Conservation (phyloP, 2,329 filamentous ascomycete species). For the Pleochaeta shiraiana region DNA sequence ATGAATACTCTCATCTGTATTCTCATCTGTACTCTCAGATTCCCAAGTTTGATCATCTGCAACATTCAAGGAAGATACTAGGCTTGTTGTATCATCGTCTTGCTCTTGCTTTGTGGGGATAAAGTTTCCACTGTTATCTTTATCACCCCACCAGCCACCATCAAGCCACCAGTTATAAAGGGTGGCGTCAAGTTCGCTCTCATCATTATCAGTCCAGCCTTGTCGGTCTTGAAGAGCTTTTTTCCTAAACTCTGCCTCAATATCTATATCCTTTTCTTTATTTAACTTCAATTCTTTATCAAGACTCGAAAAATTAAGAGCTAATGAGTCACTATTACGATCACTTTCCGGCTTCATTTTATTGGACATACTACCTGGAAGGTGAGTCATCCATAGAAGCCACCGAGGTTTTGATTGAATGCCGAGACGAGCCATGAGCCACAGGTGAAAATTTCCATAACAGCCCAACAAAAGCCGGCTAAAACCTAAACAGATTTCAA, state of each 20-base stretch:
- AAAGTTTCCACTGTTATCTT: conserved; percentile 67
- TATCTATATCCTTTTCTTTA: conserved; percentile 44
- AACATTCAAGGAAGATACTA: conserved; percentile 36
- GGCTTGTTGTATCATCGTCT: conserved; percentile 56
- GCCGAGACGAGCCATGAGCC: conserved; percentile 32
- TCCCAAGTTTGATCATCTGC: conserved; percentile 27
- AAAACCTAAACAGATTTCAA: conserved; percentile 58
- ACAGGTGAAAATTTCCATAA: conserved; percentile 14
- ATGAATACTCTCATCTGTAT: conserved; percentile 23
- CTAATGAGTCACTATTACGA: conserved; percentile 19
- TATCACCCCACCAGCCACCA: conserved; percentile 67
- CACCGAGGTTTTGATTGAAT: conserved; percentile 40
- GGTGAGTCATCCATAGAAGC: conserved; percentile 24
- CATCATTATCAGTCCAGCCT: conserved; percentile 26
- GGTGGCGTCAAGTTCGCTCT: conserved; percentile 46
- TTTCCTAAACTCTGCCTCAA: conserved; percentile 53
- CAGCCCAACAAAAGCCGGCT: conserved; percentile 36
- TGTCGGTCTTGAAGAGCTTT: conserved; percentile 28
- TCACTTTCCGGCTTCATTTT: conserved; percentile 8
- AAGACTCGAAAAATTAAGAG: conserved; percentile 31
- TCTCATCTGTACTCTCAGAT: conserved; percentile 17
- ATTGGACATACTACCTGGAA: conserved; percentile 10
- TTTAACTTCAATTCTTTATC: conserved; percentile 33
- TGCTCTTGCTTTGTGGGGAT: conserved; percentile 30
- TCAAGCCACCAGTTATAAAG: conserved; percentile 71